Percentiles rank a stretch among this genome's conserved stretches.
phyloP scores from a whole-genome alignment of 257 asterid species.

The Primulina eburnea region DNA sequence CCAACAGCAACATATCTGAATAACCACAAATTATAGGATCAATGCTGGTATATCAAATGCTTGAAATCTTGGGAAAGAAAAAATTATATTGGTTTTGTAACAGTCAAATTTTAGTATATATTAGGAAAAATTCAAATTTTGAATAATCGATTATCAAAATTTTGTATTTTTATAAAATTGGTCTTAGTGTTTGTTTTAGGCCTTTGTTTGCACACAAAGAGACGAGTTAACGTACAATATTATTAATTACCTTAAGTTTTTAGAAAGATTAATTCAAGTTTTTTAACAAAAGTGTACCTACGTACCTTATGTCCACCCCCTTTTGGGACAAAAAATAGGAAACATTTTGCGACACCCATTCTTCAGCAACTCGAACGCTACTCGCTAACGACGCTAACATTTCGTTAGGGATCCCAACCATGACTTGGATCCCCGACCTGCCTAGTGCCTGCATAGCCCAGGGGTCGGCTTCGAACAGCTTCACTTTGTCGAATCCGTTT shows the following conservation, averaged over 20 bases:
- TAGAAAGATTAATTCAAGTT: not conserved
- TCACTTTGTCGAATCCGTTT: slow-evolving; percentile 77
- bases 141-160: too few relatives aligned
- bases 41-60: too few relatives aligned
- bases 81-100: too few relatives aligned
- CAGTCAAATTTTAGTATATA: too few relatives aligned
- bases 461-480: slow-evolving; percentile 83
- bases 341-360: slow-evolving; percentile 70
- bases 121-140: too few relatives aligned
- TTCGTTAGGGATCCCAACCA: slow-evolving; percentile 95
- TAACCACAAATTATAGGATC: not conserved
- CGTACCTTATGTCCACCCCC: slow-evolving; percentile 79
- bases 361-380: slow-evolving; percentile 63
- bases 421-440: slow-evolving; percentile 71
- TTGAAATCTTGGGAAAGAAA: too few relatives aligned
- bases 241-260: not conserved
- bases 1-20: slow-evolving; percentile 82
- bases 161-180: too few relatives aligned
- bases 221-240: too few relatives aligned
- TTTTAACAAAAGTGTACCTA: not conserved
- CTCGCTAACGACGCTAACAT: slow-evolving; percentile 60
- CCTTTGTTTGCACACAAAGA: too few relatives aligned
- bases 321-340: slow-evolving; percentile 57
- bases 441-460: slow-evolving; percentile 62
- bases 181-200: too few relatives aligned